A percentile compares a stretch with the other conserved stretches of the same genome.
phyloP scores from a whole-genome alignment of 306 rosid species.

The Malus orientalis region DNA sequence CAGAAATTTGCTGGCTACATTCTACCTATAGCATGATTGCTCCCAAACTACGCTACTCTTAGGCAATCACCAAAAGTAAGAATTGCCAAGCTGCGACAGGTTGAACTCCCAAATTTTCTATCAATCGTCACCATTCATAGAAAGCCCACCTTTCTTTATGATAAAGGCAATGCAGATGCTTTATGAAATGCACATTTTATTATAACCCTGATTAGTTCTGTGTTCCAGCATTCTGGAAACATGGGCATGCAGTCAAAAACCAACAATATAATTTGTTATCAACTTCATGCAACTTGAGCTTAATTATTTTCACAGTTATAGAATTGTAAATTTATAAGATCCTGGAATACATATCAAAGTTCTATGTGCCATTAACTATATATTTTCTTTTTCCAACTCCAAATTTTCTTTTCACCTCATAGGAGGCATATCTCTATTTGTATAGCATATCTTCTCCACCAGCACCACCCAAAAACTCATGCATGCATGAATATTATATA shows the following conservation, averaged over 20 bases:
- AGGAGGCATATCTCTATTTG: background rate
- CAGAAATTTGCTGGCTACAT: background rate
- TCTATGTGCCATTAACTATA: background rate
- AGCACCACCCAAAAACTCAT: background rate
- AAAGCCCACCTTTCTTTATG: background rate
- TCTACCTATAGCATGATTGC: background rate
- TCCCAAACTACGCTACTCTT: background rate
- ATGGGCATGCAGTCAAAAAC: background rate
- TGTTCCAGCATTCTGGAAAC: background rate
- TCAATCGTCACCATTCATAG: background rate
- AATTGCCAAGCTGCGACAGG: background rate
- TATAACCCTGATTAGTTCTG: background rate
- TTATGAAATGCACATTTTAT: background rate
- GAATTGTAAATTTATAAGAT: background rate
- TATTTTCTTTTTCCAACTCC: background rate
- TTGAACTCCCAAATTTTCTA: background rate
- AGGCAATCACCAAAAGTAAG: background rate
- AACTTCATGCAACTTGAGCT: background rate
- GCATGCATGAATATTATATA: background rate
- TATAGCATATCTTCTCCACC: background rate
- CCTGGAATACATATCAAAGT: background rate
- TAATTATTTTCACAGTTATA: background rate
- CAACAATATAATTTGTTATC: background rate
- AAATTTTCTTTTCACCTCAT: background rate
- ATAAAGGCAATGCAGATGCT: background rate